Evolutionary conservation across 1,284 basidiomycete genomes (phyloP).

Genomic region (Rhodofomes roseus): DNA sequence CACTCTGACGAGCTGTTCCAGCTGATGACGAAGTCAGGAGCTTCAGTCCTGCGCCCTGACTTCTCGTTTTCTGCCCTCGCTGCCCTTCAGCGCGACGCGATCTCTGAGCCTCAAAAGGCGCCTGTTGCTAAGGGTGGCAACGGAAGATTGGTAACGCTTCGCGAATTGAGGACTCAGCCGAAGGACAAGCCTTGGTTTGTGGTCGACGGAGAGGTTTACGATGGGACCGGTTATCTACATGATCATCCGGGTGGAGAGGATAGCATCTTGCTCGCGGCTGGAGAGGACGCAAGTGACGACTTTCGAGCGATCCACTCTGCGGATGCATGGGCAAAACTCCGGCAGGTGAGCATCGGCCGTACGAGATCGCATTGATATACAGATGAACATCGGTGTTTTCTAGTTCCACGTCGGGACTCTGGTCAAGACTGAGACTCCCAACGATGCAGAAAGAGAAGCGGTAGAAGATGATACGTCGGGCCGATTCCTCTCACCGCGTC

Average conservation of each 20-base stretch:
- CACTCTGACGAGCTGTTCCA: slow-evolving; percentile 12
- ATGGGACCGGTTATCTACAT: slow-evolving; percentile 51
- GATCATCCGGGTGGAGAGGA: slow-evolving; percentile 65
- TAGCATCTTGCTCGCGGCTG: slow-evolving; percentile 56
- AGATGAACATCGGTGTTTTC: neutral
- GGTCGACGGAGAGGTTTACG: slow-evolving; percentile 52
- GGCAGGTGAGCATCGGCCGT: slow-evolving; percentile 30
- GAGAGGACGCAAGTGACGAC: slow-evolving; percentile 63
- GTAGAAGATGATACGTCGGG: slow-evolving; percentile 3
- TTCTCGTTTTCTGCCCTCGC: slow-evolving; percentile 26
- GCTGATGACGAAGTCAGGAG: slow-evolving; percentile 47
- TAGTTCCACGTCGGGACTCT: slow-evolving; percentile 44
- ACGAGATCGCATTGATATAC: neutral
- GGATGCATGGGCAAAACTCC: slow-evolving; percentile 45
- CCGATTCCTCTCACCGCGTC: slow-evolving; percentile 45
- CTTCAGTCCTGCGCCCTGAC: slow-evolving; percentile 41
- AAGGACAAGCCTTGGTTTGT: slow-evolving; percentile 48
- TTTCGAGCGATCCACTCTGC: slow-evolving; percentile 57
- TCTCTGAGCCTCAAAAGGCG: slow-evolving; percentile 19
- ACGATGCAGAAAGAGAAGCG: slow-evolving; percentile 6
- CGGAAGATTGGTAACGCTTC: slow-evolving; percentile 40
- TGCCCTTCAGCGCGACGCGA: neutral
- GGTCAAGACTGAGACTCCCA: neutral
- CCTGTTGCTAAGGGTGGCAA: slow-evolving; percentile 39
- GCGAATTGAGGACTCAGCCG: slow-evolving; percentile 45